Evolutionary conservation across 352 stramenopile species (phyloP), one percentile per base, ranked within the genome.

Genomic region (Pythium phragmiticola): DNA sequence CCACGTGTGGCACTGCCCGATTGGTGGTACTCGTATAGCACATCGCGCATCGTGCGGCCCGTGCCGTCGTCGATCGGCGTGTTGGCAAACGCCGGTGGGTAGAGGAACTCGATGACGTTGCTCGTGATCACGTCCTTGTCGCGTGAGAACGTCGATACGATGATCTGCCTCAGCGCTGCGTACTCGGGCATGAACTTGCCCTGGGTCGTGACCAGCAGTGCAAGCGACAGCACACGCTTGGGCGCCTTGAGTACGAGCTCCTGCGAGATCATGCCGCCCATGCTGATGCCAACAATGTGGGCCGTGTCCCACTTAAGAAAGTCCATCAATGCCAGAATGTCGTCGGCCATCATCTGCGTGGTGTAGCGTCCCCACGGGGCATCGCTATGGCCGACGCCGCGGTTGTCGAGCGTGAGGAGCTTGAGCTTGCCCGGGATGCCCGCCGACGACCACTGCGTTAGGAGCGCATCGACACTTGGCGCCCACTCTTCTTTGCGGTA

Each of bases 381-480:
- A 49, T 87, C 79, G 6, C 76, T 76, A 52, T 56, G 53, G 59
- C 74, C 81, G 1, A 78, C 67, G 21, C 77, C 81, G 33, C 81
- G 77, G 68, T 88, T 90, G 63, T 87, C 81, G 19, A 90, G 73
- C 9, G 73, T 84, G 50, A 88, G 39, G 17, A 90, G 53, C 51
- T 79, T 69, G 49, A 87, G 51, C 46, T 63, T 72, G 37, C 45
- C 8, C 3, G 39, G 36, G 39, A 45, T 45, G 7, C 39, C 39
- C 7, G 39, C 39, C 30, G 46, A n/a, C 36, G 36, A 37, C 43
- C 46, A 49, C 16, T 49, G 49, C 30, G 17, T 54, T 17, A 76
- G 8, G 13, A 76, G 54, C 57, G 60, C 43, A 23, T 72, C 57
- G 12, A 73, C 37, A 3, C 59, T 46, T 12, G 57, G 51, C 12